Base-by-base conservation (phyloP, 139 green algal genomes). In the Haematococcus lacustris region DNA sequence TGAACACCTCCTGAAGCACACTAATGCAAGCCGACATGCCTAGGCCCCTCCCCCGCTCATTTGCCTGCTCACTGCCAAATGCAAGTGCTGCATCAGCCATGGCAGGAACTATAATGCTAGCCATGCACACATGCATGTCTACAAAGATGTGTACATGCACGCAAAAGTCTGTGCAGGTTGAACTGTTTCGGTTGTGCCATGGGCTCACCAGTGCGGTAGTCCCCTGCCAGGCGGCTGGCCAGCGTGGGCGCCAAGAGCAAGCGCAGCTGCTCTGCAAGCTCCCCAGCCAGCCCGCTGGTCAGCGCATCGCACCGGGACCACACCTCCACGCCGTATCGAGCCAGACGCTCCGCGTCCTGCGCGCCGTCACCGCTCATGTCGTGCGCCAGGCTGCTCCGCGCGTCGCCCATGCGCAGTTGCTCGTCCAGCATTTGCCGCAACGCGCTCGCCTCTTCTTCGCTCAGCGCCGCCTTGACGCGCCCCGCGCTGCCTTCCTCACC, bases 181-280 rank as follows among this genome's bases (percentile, higher is more conserved):
- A n/a, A n/a, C n/a, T n/a, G n/a, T n/a, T n/a, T n/a, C n/a, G n/a
- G n/a, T n/a, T n/a, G n/a, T 21, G 13, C 47, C 37, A 57, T 25
- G 13, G 3, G 37, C 66, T 13, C 61, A 75, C 81, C 93, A 21
- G 89, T 97, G 35, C 90, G 85, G 89, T 91, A 99, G 74, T 98
- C 95, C 0, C 95, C 95, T 9, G 87, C 91, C 60, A 80, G 85
- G 85, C 77, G 97, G 86, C 71, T 92, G 1, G 94, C 94, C 66
- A 93, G 78, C 34, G 87, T 97, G 30, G 95, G 95, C 81, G 98
- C 93, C 71, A 99, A 75, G 25, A 98, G 93, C 17, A 98, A 84
- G 25, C 95, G 86, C 78, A 99, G 88, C 86, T 98, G 91, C 87
- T 99, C 95, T 47, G 92, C 82, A 41, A 99, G 90, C 84, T 99